Conservation (phyloP, 176 grass and related monocot species). For the Juncus inflexus region DNA sequence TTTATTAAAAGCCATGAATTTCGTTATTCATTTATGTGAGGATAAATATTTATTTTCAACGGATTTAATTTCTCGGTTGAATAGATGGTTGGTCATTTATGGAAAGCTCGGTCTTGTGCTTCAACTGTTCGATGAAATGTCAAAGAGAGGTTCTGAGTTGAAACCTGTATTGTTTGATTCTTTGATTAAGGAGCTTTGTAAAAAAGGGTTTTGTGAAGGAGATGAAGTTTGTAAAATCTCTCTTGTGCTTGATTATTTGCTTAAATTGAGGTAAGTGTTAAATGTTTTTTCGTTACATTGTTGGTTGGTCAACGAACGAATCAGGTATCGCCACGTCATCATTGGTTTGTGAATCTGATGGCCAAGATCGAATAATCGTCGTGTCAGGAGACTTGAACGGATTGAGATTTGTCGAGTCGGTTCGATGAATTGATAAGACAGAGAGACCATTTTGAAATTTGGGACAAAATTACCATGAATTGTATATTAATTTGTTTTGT, state of each 20-base stretch:
- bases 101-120: constrained; percentile 32
- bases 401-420: no score
- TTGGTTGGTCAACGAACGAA: no score
- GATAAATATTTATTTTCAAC: constrained; percentile 18
- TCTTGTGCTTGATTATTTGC: constrained; percentile 41
- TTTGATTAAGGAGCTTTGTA: constrained; percentile 49
- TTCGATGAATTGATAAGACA: no score
- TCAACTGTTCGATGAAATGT: constrained; percentile 38
- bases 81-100: constrained; percentile 49
- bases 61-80: constrained; percentile 47
- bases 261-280: constrained; percentile 32
- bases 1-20: constrained; percentile 31
- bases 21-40: constrained; percentile 27
- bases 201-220: constrained; percentile 30
- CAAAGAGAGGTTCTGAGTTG: constrained; percentile 23
- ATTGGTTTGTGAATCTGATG: no score
- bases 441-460: no score
- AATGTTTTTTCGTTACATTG: no score
- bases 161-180: constrained; percentile 35
- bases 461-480: no score
- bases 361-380: no score
- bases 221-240: constrained; percentile 34
- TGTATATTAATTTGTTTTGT: no score
- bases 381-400: no score
- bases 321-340: no score